A percentile compares a stretch with the other conserved stretches of the same genome.
Evolutionary conservation across 176 grass and related monocot genomes (phyloP).

Genomic region (Melocanna baccifera): DNA sequence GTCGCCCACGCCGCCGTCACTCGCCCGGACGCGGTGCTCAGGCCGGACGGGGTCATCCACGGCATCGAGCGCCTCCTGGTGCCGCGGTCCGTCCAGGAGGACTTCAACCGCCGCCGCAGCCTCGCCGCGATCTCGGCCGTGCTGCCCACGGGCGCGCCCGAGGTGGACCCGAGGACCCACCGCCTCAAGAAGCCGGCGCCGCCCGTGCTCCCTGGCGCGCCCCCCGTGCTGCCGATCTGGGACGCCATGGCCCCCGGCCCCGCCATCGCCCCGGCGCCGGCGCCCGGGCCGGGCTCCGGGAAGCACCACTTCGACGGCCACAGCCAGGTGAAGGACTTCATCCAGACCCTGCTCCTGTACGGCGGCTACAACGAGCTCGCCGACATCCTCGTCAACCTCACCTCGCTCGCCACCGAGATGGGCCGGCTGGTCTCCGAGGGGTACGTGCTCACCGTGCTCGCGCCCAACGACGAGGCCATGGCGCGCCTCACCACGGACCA

Average conservation of each 20-base stretch:
- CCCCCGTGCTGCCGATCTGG: constrained; percentile 61
- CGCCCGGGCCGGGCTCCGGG: constrained; percentile 50
- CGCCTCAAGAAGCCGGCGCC: constrained; percentile 83
- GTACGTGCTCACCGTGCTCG: constrained; percentile 87
- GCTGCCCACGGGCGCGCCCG: constrained; percentile 77
- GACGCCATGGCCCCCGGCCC: constrained; percentile 84
- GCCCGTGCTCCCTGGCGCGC: constrained; percentile 48
- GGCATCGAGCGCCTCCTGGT: constrained; percentile 84
- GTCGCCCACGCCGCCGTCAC: constrained; percentile 48
- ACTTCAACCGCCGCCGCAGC: constrained; percentile 88
- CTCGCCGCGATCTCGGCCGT: constrained; percentile 74
- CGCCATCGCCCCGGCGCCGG: constrained; percentile 59
- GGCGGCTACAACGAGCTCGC: constrained; percentile 94
- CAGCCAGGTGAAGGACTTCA: constrained; percentile 96
- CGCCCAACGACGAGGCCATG: constrained; percentile 96
- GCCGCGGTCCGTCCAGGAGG: constrained; percentile 81
- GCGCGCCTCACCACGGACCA: constrained; percentile 75
- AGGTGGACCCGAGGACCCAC: constrained; percentile 79
- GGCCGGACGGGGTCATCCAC: constrained; percentile 83
- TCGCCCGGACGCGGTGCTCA: constrained; percentile 54
- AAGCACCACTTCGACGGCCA: constrained; percentile 80
- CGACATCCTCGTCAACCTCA: constrained; percentile 95
- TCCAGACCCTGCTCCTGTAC: constrained; percentile 83
- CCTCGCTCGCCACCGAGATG: constrained; percentile 90
- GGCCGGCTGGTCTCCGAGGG: constrained; percentile 87